phyloP scores from a whole-genome alignment of 2,329 filamentous ascomycete genomes.

The Cladophialophora psammophila region DNA sequence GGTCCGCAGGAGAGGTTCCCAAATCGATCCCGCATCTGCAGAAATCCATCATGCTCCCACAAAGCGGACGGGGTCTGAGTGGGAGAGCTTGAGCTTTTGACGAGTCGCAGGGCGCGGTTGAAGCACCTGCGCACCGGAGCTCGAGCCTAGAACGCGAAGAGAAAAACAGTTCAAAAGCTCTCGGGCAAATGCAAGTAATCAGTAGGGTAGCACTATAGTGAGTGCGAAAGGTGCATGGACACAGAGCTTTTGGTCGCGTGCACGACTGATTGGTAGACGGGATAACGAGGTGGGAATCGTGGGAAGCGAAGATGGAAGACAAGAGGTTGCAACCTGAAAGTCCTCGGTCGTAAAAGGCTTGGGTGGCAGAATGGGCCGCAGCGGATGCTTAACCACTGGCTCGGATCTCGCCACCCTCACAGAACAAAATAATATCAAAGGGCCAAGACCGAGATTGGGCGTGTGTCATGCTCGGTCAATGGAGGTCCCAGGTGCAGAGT shows the following conservation, averaged over 20 bases:
- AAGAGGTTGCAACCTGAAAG: neutral
- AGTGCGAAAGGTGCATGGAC: neutral
- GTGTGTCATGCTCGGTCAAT: neutral
- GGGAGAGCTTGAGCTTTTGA: constrained; percentile 7
- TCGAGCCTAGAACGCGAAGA: constrained; percentile 1
- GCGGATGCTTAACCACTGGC: constrained; percentile 3
- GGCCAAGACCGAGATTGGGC: constrained; percentile 6
- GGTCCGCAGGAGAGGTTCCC: neutral
- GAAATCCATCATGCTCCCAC: constrained; percentile 15
- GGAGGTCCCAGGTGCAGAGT: neutral
- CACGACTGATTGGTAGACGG: constrained; percentile 17
- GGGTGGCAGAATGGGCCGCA: neutral
- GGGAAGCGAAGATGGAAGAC: neutral
- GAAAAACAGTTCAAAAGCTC: constrained; percentile 2
- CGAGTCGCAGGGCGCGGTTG: constrained; percentile 28
- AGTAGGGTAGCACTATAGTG: constrained; percentile 4
- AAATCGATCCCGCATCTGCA: constrained; percentile 10
- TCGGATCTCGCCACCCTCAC: constrained; percentile 13
- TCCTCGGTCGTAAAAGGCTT: neutral
- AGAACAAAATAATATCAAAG: neutral
- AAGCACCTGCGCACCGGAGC: constrained; percentile 24
- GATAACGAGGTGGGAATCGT: neutral
- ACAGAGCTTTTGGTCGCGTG: constrained; percentile 4
- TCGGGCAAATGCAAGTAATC: neutral
- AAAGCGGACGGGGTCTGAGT: neutral